Evolutionary conservation across 108 stramenopile species (phyloP), one percentile per base, ranked within the genome.

Genomic region (Craspedostauros australis): DNA sequence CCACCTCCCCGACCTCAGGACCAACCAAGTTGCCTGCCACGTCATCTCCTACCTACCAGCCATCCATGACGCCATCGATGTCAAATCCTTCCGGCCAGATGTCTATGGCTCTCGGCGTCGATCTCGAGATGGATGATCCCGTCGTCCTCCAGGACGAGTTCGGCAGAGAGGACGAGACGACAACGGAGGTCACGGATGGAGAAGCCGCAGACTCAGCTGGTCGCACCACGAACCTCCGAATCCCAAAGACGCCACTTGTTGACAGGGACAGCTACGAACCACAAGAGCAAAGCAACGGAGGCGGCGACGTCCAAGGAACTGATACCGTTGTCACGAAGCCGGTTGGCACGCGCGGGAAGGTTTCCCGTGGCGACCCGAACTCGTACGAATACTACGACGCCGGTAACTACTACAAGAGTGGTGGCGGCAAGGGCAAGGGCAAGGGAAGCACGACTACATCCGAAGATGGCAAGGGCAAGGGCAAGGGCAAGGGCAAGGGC

Each of bases 41-140:
- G 26, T 48, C 18, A 36, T 27, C 51, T 18, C 30, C 18, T 9
- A 20, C 56, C 28, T 33, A 33, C 8, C 44, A 32, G 0, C 27
- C 30, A 5, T 9, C 52, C 52, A 46, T 21, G 53, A 12, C 2
- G 33, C 14, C 36, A 38, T 39, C 53, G 54, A 16, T 11, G 50
- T 39, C 51, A 34, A 7, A 50, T 39, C 23, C 3, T 33, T n/a
- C n/a, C n/a, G n/a, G n/a, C n/a, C n/a, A n/a, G 23, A 46, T 54
- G 54, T 56, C 54, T 2, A 56, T 64, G 54, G n/a, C n/a, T n/a
- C n/a, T 66, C 64, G 3, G 57, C 57, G 64, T 66, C 55, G 5
- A 50, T 49, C 36, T 66, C 50, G 41, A 51, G 36, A 26, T 51
- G 37, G 43, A 27, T 19, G 46, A 53, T 43, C n/a, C 49, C 2